Evolutionary conservation across 768 basidiomycete species (phyloP).

Genomic region (Termitomyces sp.): DNA sequence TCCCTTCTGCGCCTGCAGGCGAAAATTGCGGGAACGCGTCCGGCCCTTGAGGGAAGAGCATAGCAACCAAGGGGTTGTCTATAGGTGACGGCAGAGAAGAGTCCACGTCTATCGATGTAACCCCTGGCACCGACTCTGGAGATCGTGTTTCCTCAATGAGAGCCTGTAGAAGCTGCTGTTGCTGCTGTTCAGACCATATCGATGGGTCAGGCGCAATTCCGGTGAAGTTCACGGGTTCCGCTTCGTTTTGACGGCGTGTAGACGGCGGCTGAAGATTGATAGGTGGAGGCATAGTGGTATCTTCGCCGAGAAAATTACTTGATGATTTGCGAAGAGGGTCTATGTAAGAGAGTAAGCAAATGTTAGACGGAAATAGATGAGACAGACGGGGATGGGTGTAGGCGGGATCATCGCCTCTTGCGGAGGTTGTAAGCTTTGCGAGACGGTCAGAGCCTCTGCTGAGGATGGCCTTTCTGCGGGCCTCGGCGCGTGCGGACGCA

Average conservation of each 20-base stretch:
- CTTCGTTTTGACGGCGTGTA: constrained; percentile 11
- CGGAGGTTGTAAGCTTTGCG: constrained; percentile 71
- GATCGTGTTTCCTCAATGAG: constrained; percentile 36
- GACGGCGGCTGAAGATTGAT: constrained; percentile 23
- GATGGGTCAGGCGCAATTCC: constrained; percentile 41
- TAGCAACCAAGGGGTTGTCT: constrained; percentile 43
- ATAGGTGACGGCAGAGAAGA: constrained; percentile 21
- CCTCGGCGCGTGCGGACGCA: constrained; percentile 69
- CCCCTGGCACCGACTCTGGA: constrained; percentile 13
- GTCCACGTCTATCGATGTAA: constrained; percentile 18
- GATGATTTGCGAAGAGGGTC: constrained; percentile 31
- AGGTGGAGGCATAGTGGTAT: constrained; percentile 35
- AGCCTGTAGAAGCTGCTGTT: constrained; percentile 62
- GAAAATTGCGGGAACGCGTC: constrained; percentile 18
- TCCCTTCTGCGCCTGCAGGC: constrained; percentile 17
- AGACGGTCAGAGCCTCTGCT: constrained; percentile 68
- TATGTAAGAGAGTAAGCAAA: constrained; percentile 5
- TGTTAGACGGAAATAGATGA: neutral
- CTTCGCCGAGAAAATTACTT: constrained; percentile 41
- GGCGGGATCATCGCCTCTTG: constrained; percentile 61
- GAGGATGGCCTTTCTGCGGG: constrained; percentile 72
- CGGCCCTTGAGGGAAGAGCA: constrained; percentile 28
- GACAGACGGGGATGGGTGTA: constrained; percentile 46
- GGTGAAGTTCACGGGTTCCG: constrained; percentile 20
- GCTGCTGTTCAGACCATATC: constrained; percentile 65